Evolutionary conservation across 345 rosid species (phyloP), one percentile per base, ranked within the genome.

Genomic region (Eucalyptus caleyi): DNA sequence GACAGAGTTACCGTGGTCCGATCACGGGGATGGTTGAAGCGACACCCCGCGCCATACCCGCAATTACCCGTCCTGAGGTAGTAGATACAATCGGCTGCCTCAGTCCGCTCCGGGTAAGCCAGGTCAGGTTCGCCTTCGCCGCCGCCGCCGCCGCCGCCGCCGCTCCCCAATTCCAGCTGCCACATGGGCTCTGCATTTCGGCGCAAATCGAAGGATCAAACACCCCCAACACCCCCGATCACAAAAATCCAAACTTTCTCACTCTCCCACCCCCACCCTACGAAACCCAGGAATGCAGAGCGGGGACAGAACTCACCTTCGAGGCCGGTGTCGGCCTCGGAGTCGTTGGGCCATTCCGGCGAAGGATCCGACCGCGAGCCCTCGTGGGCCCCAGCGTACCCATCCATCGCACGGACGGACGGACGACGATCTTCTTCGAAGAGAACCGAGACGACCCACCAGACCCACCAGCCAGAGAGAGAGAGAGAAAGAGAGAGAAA

Each of bases 1-100:
- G 24, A 72, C 50, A n/a, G 54, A 53, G 90, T 93, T 96, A 98
- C 99, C 96, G 90, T 91, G 86, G 90, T 91, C 69, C 96, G 96
- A 92, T 97, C 96, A 80, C 93, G 97, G 54, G 99, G 99, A 90
- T 98, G 99, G 91, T 98, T 98, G 95, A 93, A 98, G 93, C 98
- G 98, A 94, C 99, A 98, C 93, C 97, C 93, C 1, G 95, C 86
- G 45, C 99, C 97, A 89, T 94, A 97, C 89, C 97, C 96, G 90
- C 99, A 98, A 88, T 85, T 87, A 90, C 99, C 99, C 56, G 99
- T 97, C 87, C 94, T 91, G 94, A 97, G 88, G 90, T 94, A 98
- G 93, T 95, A 95, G 16, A 93, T 93, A 94, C 99, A 98, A 93
- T 96, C 97, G 53, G 96, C 92, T 90, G 94, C 98, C 50, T 93